A percentile compares a stretch with the other conserved stretches of the same genome.
These are phyloP conservation scores for Cnidoscolus chayamansa DNA, from an alignment of 441 rosid species.

Conservation along the genomic window DNA sequence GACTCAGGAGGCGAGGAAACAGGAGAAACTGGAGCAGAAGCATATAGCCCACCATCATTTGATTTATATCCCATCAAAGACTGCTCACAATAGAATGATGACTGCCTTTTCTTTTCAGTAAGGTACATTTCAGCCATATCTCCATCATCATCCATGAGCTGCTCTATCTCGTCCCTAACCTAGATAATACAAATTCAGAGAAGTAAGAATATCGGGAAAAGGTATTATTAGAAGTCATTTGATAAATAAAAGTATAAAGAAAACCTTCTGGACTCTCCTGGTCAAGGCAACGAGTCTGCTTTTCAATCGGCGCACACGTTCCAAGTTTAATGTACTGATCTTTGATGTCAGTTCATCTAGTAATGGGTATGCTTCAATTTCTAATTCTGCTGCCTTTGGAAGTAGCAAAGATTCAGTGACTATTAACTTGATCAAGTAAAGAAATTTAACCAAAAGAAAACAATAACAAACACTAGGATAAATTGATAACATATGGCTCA, in stretches of 20 bases:
- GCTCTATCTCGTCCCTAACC: slow-evolving; percentile 98
- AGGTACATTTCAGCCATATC: slow-evolving; percentile 99
- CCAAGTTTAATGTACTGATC: slow-evolving; percentile 93
- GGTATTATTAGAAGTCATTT: slow-evolving; percentile 8
- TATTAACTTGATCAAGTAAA: slow-evolving; percentile 20
- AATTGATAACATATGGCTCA: slow-evolving; percentile 5
- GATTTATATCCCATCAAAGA: slow-evolving; percentile 68
- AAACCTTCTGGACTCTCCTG: slow-evolving; percentile 93
- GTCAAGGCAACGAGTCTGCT: slow-evolving; percentile 96
- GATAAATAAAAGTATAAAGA: background rate
- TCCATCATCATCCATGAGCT: slow-evolving; percentile 99
- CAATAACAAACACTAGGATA: slow-evolving; percentile 7
- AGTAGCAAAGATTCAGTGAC: slow-evolving; percentile 20
- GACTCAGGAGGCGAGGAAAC: slow-evolving; percentile 79
- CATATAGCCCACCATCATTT: slow-evolving; percentile 59
- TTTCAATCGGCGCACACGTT: slow-evolving; percentile 85
- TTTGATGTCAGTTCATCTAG: slow-evolving; percentile 94
- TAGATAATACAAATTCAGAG: slow-evolving; percentile 27
- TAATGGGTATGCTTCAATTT: slow-evolving; percentile 97
- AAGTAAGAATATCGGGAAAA: slow-evolving; percentile 7
- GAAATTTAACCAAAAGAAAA: slow-evolving; percentile 9
- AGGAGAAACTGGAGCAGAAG: slow-evolving; percentile 96
- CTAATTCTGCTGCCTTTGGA: slow-evolving; percentile 89
- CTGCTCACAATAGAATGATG: slow-evolving; percentile 73
- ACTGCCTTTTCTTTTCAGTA: slow-evolving; percentile 82